Conservation (phyloP, 2,329 filamentous ascomycete species). For the Trichoderma hamatum region DNA sequence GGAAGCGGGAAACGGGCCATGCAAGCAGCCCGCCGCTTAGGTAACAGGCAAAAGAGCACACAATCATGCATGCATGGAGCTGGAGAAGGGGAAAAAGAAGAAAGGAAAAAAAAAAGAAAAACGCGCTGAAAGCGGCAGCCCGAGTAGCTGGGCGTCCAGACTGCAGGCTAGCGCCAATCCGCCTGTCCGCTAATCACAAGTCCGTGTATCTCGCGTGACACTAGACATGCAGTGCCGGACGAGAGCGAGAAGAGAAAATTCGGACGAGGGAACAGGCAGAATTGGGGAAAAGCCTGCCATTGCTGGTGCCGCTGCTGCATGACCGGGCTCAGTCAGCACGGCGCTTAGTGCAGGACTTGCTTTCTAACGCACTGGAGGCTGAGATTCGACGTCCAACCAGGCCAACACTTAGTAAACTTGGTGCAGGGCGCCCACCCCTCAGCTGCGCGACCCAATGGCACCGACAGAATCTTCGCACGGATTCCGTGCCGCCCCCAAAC, state of each 20-base stretch:
- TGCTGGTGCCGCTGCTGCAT: background rate
- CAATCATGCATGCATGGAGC: background rate
- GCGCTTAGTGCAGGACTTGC: background rate
- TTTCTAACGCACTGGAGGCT: background rate
- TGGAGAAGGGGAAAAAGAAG: background rate
- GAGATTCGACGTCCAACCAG: background rate
- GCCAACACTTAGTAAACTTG: background rate
- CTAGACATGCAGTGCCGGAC: constrained; percentile 7
- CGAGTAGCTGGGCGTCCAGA: background rate
- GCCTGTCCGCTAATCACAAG: background rate
- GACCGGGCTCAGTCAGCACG: background rate
- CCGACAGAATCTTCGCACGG: background rate
- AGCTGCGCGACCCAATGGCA: constrained; percentile 15
- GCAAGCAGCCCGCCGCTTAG: constrained; percentile 4
- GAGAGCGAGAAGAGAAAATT: background rate
- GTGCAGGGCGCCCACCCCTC: background rate
- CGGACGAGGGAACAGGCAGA: background rate
- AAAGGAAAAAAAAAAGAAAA: background rate
- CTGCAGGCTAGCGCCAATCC: background rate
- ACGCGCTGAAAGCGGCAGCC: background rate
- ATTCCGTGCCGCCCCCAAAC: background rate
- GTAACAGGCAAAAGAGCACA: background rate
- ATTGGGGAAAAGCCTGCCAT: background rate
- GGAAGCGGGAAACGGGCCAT: background rate
- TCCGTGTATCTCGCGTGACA: constrained; percentile 10